phyloP scores from a whole-genome alignment of 2,329 filamentous ascomycete genomes.

The Diaporthe ilicicola region DNA sequence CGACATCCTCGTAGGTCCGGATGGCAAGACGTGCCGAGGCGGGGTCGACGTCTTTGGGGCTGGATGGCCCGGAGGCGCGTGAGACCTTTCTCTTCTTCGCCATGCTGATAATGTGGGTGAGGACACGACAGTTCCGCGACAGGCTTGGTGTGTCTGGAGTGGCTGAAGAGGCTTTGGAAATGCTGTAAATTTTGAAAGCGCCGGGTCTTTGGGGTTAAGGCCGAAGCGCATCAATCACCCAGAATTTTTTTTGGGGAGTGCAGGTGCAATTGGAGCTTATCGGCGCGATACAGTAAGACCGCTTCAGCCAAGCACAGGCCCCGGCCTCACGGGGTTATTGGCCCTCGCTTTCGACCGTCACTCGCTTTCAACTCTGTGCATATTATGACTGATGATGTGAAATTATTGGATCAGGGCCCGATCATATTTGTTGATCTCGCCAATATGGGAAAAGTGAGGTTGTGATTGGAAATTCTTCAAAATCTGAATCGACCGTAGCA shows the following conservation, averaged over 20 bases:
- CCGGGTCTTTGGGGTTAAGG: not conserved
- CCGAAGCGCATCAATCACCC: not conserved
- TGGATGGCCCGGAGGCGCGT: conserved; percentile 55
- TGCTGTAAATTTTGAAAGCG: not conserved
- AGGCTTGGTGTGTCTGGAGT: not conserved
- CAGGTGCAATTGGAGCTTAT: not conserved
- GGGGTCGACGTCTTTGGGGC: conserved; percentile 63
- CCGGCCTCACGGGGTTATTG: not conserved
- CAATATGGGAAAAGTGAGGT: not conserved
- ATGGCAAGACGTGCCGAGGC: conserved; percentile 70
- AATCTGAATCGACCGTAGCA: not conserved
- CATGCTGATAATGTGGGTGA: conserved; percentile 50
- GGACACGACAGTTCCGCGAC: not conserved
- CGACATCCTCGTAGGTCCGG: conserved; percentile 81
- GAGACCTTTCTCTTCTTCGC: conserved; percentile 77
- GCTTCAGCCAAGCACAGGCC: not conserved
- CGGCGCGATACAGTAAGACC: conserved; percentile 1
- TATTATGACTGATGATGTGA: not conserved
- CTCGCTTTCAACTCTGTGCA: too few relatives aligned
- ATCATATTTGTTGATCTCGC: not conserved
- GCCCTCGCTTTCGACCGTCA: not conserved
- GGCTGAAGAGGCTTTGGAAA: not conserved
- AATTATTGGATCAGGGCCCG: too few relatives aligned
- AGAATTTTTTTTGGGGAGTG: conserved; percentile 26
- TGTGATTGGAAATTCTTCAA: too few relatives aligned